Percentiles rank a stretch among this genome's conserved stretches.
These are phyloP conservation scores for Solanum chilense DNA, from an alignment of 257 asterid genomes.

Conservation along the genomic window DNA sequence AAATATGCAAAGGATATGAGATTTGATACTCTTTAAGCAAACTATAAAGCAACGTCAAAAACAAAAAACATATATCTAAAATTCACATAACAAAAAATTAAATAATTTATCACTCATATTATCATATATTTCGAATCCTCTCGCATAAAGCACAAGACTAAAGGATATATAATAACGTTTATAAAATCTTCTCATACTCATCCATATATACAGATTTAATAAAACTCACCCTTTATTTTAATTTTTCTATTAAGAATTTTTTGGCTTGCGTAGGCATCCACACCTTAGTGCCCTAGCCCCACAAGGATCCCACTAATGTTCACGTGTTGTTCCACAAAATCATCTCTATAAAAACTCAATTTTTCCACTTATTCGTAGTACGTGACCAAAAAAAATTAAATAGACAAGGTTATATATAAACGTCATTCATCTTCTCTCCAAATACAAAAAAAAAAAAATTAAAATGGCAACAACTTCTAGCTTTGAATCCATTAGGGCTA, in stretches of 20 bases:
- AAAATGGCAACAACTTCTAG: not conserved
- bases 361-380: not conserved
- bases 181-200: not conserved
- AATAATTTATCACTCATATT: not conserved
- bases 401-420: not conserved
- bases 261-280: slow-evolving; percentile 7
- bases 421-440: not conserved
- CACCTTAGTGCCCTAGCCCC: slow-evolving; percentile 5
- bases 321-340: not conserved
- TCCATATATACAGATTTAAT: not conserved
- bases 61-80: not conserved
- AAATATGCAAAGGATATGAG: too few species aligned
- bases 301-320: not conserved
- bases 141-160: not conserved
- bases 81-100: not conserved
- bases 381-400: not conserved
- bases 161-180: not conserved
- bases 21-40: not conserved
- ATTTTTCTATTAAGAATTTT: not conserved
- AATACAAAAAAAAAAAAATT: not conserved
- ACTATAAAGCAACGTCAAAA: not conserved
- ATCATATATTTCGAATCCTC: not conserved
- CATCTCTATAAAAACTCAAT: slow-evolving; percentile 18
- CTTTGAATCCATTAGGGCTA: slow-evolving; percentile 6
- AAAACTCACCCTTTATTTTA: not conserved